Percentiles rank a stretch among this genome's conserved stretches.
These are phyloP conservation scores for Scalesia atractyloides DNA, from an alignment of 129 eudicot genomes.

Conservation along the genomic window DNA sequence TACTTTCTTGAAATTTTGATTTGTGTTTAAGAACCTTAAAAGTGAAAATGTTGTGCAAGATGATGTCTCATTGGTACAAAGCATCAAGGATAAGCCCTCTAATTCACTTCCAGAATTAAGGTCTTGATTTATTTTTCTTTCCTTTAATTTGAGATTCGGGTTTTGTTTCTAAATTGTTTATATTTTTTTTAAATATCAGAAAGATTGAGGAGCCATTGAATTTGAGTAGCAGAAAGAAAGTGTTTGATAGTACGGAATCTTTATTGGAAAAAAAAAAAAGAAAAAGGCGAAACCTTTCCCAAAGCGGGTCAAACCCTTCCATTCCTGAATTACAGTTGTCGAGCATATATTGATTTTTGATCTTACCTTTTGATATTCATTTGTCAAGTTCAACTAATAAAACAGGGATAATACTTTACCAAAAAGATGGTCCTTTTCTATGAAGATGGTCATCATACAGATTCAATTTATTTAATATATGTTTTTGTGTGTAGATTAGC, in stretches of 20 bases:
- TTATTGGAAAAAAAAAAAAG: constrained; percentile 48
- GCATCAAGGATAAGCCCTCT: constrained; percentile 20
- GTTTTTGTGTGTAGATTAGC: constrained; percentile 55
- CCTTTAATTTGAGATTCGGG: not conserved
- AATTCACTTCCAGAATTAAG: constrained; percentile 42
- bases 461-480: not conserved
- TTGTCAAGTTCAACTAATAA: no score
- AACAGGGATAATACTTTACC: no score
- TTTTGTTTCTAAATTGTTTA: not conserved
- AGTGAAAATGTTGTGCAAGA: constrained; percentile 38
- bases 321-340: no score
- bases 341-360: no score
- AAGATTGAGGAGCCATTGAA: constrained; percentile 55
- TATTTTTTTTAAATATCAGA: constrained; percentile 26
- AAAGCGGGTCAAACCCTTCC: constrained; percentile 30
- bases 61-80: constrained; percentile 34
- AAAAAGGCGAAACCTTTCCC: constrained; percentile 37
- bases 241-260: constrained; percentile 60
- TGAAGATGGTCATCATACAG: no score
- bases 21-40: constrained; percentile 48
- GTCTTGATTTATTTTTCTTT: constrained; percentile 37
- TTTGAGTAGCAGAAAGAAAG: constrained; percentile 55
- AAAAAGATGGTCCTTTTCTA: no score
- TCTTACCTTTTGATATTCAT: no score
- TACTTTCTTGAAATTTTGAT: constrained; percentile 2